Base-by-base conservation (phyloP, 176 grass and related monocot species). In the Zea mays region DNA sequence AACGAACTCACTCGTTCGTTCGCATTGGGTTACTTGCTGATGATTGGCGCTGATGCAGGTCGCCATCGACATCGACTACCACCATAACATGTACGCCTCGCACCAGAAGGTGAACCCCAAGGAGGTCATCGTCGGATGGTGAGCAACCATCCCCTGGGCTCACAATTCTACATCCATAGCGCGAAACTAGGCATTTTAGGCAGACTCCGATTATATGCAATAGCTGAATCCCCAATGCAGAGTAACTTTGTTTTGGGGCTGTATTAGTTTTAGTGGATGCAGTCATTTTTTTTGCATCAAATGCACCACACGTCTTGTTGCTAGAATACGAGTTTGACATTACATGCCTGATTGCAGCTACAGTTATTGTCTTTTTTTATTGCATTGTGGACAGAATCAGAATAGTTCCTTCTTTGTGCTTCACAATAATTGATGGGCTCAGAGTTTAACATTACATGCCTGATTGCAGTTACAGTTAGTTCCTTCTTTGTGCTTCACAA, bases 111-210 rank as follows among this genome's bases (percentile, higher is more conserved):
- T 94, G 48, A 94, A 94, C 77, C 87, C 91, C 15, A 94, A 98
- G 76, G 91, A 98, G 73, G 91, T 83, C 20, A 78, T 98, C 69
- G 95, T 98, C 46, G 95, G 95, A 90, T 98, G 95, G 95, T 98
- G 87, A 74, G 52, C n/a, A 17, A 43, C 4, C 8, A 33, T 10
- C 65, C 33, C 20, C 63, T 57, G 17, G 7, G 0, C 0, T 47
- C 45, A 47, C 45, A 10, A 45, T 45, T 45, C 8, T 45, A 45
- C 43, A 45, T 10, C 43, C 0, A 45, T 45, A 45, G 43, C 43
- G 43, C 2, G 16, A 44, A 4, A 46, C 3, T 64, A 45, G 0
- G 17, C 52, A 4, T 48, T 57, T 40, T 8, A 16, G 42, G 0
- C 37, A 63, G 39, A 13, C 40, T 60, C 16, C 39, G 0, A 10